Evolutionary conservation across 1,284 basidiomycete species (phyloP).

Genomic region (Ganoderma sp.): DNA sequence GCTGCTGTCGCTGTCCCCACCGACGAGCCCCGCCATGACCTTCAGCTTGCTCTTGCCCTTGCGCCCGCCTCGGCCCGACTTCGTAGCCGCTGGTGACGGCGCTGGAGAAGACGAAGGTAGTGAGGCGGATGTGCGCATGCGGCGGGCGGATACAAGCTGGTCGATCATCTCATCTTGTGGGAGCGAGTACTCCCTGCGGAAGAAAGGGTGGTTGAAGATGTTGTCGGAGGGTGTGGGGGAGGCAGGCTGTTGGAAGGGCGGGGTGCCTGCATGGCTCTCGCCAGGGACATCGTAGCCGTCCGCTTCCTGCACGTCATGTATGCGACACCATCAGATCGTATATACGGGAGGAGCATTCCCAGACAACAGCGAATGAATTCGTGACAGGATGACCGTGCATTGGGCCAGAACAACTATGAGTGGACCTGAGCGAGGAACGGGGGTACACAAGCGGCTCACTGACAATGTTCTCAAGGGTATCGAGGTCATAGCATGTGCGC

Average conservation of each 20-base stretch:
- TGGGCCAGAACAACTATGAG: not conserved
- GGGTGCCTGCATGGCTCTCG: constrained; percentile 47
- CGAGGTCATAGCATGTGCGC: constrained; percentile 74
- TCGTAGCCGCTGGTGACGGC: constrained; percentile 49
- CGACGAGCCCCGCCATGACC: constrained; percentile 70
- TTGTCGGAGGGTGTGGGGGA: constrained; percentile 72
- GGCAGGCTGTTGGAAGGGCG: constrained; percentile 54
- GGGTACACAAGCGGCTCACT: constrained; percentile 40
- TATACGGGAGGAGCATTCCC: not conserved
- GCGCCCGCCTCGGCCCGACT: constrained; percentile 43
- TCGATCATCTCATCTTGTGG: constrained; percentile 66
- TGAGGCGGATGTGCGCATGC: constrained; percentile 65
- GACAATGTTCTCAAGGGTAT: constrained; percentile 77
- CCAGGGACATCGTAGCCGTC: constrained; percentile 62
- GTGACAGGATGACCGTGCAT: too few species aligned
- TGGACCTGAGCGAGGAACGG: not conserved
- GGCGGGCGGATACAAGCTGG: constrained; percentile 60
- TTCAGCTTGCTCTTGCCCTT: constrained; percentile 39
- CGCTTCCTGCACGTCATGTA: constrained; percentile 51
- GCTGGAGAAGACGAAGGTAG: constrained; percentile 52
- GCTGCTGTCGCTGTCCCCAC: constrained; percentile 81
- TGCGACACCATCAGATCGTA: not conserved
- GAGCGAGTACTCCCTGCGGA: constrained; percentile 69
- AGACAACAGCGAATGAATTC: not conserved
- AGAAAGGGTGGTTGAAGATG: constrained; percentile 69